Evolutionary conservation across 768 basidiomycete genomes (phyloP).

Genomic region (Rickenella mellea): DNA sequence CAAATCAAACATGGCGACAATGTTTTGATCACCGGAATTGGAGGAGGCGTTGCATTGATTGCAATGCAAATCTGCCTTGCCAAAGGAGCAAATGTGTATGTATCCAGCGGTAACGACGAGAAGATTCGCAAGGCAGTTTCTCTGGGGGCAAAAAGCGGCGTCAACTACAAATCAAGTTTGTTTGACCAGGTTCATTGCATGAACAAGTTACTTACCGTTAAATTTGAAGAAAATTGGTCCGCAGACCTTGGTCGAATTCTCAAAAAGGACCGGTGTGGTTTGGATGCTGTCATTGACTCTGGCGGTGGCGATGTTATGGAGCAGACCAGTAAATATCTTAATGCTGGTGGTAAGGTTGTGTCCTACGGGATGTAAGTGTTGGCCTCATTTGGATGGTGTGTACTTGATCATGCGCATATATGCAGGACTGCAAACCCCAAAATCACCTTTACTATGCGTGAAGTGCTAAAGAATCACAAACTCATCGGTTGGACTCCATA

Average conservation of each 20-base stretch:
- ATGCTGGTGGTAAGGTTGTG: slow-evolving; percentile 47
- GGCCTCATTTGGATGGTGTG: background rate
- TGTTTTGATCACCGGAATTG: slow-evolving; percentile 73
- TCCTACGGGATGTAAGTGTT: slow-evolving; percentile 56
- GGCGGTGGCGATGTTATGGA: slow-evolving; percentile 58
- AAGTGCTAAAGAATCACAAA: slow-evolving; percentile 66
- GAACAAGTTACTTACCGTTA: background rate
- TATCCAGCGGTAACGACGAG: slow-evolving; percentile 60
- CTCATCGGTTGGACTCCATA: slow-evolving; percentile 46
- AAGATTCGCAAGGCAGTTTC: slow-evolving; percentile 60
- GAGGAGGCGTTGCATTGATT: slow-evolving; percentile 75
- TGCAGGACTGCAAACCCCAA: slow-evolving; percentile 51
- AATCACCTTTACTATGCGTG: slow-evolving; percentile 65
- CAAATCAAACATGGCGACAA: slow-evolving; percentile 54
- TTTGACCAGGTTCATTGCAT: too few relatives aligned
- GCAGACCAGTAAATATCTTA: slow-evolving; percentile 39
- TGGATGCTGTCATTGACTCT: slow-evolving; percentile 63
- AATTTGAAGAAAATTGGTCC: slow-evolving; percentile 40
- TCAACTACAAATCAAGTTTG: slow-evolving; percentile 60
- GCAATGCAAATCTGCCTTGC: slow-evolving; percentile 71
- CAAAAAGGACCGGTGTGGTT: slow-evolving; percentile 18
- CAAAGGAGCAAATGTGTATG: slow-evolving; percentile 71
- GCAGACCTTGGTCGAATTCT: slow-evolving; percentile 35
- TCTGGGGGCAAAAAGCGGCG: slow-evolving; percentile 72
- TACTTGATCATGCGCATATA: slow-evolving; percentile 6